Base-by-base conservation (phyloP, 1,139 yeast genomes). In the Candida sp. region DNA sequence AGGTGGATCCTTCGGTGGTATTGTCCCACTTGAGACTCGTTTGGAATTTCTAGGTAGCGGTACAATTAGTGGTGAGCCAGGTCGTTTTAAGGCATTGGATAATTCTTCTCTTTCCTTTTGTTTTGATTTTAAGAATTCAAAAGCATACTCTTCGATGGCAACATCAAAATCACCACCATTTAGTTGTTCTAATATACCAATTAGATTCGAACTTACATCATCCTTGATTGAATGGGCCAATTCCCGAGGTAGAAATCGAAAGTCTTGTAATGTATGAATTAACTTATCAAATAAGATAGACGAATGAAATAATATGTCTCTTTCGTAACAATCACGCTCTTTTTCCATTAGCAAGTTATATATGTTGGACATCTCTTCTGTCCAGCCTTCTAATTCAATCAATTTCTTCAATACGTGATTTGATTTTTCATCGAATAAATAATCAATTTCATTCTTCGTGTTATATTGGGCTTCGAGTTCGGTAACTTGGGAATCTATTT, bases 331-430 rank as follows among this genome's bases (percentile, higher is more conserved):
- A 22, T 76, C 78, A 35, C 69, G 70, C 35, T 83, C 56, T 25
- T 71, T 58, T 1, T 63, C 60, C 2, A 81, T 55, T 36, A 68
- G 59, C 4, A 60, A 56, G n/a, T 75, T 71, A 46, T 75, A 79
- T 1, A 70, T 48, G 0, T 55, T 44, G 1, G 75, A 63, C 55
- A 79, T 78, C 34, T 58, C 53, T 0, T 64, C 67, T 9, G 65
- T 51, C 90, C 91, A 85, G 4, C 75, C 67, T 36, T 80, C 84
- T 49, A 73, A 60, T 44, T 81, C 83, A 39, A 66, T 57, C 19
- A 84, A 58, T 43, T 72, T 68, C 33, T 64, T 64, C 29, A 78
- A 55, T 2, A 76, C 70, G 42, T 70, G 69, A n/a, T 60, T 57
- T 7, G 75, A 58, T 3, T 80, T 69, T 40, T 72, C 70, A 35